Base-by-base conservation (phyloP, 1,284 basidiomycete genomes). In the Phellopilus nigrolimitatus region DNA sequence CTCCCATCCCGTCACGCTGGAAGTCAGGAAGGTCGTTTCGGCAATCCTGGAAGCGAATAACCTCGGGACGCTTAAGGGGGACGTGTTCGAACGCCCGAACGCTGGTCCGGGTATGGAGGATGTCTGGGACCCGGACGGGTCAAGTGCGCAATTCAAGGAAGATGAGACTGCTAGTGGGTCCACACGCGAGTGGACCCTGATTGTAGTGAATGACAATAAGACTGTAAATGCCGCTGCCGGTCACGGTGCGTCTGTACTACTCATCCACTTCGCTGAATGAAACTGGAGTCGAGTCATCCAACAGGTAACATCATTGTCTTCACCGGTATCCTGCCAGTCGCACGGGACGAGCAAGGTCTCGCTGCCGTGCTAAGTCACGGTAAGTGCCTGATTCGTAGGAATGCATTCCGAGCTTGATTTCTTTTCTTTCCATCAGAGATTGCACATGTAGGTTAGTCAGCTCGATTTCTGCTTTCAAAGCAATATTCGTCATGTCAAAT, bases 281-380 rank as follows among this genome's bases (percentile, higher is more conserved):
- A 37, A 47, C n/a, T n/a, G n/a, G n/a, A n/a, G n/a, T n/a, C 44
- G 2, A 59, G 56, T 40, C 53, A 56, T 13, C 49, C 38, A 2
- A 33, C 56, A 74, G 83, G 84, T 3, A 82, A 81, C 58, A 87
- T 97, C 57, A 80, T 95, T 46, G 89, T 97, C 2, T 97, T 91
- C 60, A 92, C 89, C 0, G 94, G 94, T 0, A 91, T 97, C 45
- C 66, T 97, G 6, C 91, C 90, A 0, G 71, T 95, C 4, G 85
- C 83, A 43, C 72, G 71, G 55, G 84, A 92, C 56, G 88, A 93
- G 57, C 78, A 88, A 56, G 93, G 92, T 0, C 69, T 98, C 0
- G 91, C 95, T 1, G 87, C 88, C 5, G 85, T 97, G 1, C 69
- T 97, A 1, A 82, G 90, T 1, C 94, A 97, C 66, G 91, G 91